Evolutionary conservation across 2,329 filamentous ascomycete genomes (phyloP).

Genomic region (Sporothrix humicola): DNA sequence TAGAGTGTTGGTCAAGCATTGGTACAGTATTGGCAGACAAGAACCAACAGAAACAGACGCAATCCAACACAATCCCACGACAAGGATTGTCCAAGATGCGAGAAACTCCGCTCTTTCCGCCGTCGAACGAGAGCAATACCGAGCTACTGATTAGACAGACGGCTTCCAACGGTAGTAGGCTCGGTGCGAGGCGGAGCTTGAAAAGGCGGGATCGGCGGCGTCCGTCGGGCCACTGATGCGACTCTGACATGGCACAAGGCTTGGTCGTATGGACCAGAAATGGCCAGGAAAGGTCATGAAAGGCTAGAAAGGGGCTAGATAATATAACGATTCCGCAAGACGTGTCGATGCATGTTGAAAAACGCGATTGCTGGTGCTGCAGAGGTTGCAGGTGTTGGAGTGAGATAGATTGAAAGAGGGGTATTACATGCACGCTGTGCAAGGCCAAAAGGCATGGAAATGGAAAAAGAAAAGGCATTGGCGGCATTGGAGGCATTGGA

Average conservation of each 20-base stretch:
- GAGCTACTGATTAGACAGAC: constrained; percentile 19
- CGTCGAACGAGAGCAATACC: constrained; percentile 10
- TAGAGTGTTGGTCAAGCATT: not conserved
- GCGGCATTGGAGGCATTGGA: too few species aligned
- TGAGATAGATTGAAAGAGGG: constrained; percentile 23
- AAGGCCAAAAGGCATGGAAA: not conserved
- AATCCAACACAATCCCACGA: not conserved
- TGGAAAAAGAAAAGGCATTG: not conserved
- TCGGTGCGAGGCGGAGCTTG: constrained; percentile 28
- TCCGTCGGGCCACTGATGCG: constrained; percentile 27
- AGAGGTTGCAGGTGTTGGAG: not conserved
- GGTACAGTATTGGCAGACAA: constrained; percentile 7
- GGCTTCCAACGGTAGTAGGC: constrained; percentile 16
- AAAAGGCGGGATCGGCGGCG: constrained; percentile 31
- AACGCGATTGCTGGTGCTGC: constrained; percentile 7
- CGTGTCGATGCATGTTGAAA: constrained; percentile 26
- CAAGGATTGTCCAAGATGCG: not conserved
- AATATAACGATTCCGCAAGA: constrained; percentile 19
- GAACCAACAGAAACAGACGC: not conserved
- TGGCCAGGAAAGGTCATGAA: not conserved
- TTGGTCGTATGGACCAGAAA: not conserved
- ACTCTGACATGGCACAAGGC: constrained; percentile 33
- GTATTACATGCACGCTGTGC: not conserved
- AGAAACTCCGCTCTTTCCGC: constrained; percentile 28
- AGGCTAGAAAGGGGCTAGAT: not conserved